phyloP scores from a whole-genome alignment of 805 yeast species.

The Schizosaccharomyces osmophilus region DNA sequence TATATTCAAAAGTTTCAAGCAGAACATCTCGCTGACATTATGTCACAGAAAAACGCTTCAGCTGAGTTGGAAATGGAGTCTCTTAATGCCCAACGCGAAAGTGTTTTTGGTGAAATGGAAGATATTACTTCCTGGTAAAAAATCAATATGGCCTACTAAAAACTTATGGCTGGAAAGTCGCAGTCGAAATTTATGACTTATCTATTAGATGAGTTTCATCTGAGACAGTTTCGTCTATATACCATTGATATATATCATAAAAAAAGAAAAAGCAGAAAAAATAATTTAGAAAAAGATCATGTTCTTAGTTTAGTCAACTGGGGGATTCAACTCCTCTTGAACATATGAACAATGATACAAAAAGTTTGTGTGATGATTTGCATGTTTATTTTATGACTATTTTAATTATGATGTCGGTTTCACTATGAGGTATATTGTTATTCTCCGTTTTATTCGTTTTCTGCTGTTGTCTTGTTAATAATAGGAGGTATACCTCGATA shows the following conservation, averaged over 20 bases:
- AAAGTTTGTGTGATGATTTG: neutral
- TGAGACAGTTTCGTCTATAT: too few species aligned
- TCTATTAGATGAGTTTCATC: too few species aligned
- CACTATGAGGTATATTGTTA: too few species aligned
- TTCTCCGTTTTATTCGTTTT: too few species aligned
- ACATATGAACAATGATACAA: neutral
- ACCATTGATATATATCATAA: too few species aligned
- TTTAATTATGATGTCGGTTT: neutral
- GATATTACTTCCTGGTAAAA: conserved; percentile 70
- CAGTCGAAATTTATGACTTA: too few species aligned
- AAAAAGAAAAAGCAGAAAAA: neutral
- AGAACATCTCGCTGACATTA: conserved; percentile 32
- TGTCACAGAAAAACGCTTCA: conserved; percentile 22
- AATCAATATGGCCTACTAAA: neutral
- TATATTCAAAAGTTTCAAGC: conserved; percentile 43
- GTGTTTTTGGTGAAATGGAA: conserved; percentile 78
- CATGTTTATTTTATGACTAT: neutral
- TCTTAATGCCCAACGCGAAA: conserved; percentile 9
- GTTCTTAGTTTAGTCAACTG: neutral
- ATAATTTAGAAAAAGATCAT: neutral
- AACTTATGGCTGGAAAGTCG: too few species aligned
- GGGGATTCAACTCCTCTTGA: neutral
- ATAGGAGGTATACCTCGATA: too few species aligned
- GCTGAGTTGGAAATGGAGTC: conserved; percentile 16
- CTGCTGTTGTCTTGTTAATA: too few species aligned